A percentile compares a stretch with the other conserved stretches of the same genome.
Evolutionary conservation across 768 basidiomycete species (phyloP).

Genomic region (Lentinula detonsa): DNA sequence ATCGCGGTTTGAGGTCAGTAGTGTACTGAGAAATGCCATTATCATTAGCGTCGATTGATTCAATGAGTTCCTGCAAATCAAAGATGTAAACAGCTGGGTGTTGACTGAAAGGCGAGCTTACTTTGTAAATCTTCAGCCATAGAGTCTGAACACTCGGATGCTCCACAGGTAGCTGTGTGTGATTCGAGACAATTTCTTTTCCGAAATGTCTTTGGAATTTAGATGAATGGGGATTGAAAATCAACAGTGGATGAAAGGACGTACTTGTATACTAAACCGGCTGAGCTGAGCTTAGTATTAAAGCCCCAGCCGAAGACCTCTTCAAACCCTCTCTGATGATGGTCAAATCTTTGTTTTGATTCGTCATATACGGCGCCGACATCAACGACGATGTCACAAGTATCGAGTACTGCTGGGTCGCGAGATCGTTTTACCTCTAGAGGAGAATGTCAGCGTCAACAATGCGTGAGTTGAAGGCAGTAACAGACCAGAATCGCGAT

Average conservation of each 20-base stretch:
- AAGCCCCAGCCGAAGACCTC: conserved; percentile 89
- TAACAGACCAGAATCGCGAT: conserved; percentile 63
- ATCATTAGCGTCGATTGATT: conserved; percentile 91
- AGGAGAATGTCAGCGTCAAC: conserved; percentile 2
- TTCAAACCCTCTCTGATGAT: conserved; percentile 91
- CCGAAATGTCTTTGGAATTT: conserved; percentile 70
- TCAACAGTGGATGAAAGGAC: conserved; percentile 15
- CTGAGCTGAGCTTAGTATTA: conserved; percentile 84
- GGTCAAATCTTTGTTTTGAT: conserved; percentile 77
- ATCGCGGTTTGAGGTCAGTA: conserved; percentile 56
- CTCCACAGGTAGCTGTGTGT: conserved; percentile 39
- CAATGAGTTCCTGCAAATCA: conserved; percentile 72
- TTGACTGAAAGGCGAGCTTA: conserved; percentile 16
- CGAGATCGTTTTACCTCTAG: conserved; percentile 66
- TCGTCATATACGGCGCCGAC: conserved; percentile 92
- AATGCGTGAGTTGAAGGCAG: background rate
- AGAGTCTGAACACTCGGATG: conserved; percentile 66
- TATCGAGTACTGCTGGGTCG: conserved; percentile 62
- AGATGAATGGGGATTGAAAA: background rate
- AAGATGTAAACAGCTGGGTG: background rate
- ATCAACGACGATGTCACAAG: conserved; percentile 93
- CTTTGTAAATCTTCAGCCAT: conserved; percentile 89
- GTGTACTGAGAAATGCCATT: conserved; percentile 88
- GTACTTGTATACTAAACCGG: conserved; percentile 94
- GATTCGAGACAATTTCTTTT: conserved; percentile 71